Evolutionary conservation across 495 filamentous ascomycete genomes (phyloP).

Genomic region (Aspergillus sparsus): DNA sequence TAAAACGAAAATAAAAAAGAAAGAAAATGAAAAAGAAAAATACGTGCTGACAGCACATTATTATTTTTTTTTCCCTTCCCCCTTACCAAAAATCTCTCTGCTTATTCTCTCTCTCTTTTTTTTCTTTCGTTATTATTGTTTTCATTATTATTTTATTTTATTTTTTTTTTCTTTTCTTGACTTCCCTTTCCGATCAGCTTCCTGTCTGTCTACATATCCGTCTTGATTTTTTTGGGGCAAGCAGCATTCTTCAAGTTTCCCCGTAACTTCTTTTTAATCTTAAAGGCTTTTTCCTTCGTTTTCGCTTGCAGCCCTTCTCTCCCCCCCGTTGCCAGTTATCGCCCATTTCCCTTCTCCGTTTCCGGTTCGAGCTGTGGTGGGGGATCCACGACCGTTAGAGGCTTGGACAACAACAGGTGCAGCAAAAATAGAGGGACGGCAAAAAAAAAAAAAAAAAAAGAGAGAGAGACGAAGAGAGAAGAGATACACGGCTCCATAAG

Average conservation of each 20-base stretch:
- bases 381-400: slow-evolving; percentile 43
- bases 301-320: slow-evolving; percentile 26
- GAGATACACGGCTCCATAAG: slow-evolving; percentile 24
- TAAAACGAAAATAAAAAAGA: slow-evolving; percentile 8
- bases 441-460: slow-evolving; percentile 20
- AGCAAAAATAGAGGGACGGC: slow-evolving; percentile 17
- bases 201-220: slow-evolving; percentile 9
- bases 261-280: slow-evolving; percentile 16
- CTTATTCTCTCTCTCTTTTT: slow-evolving; percentile 4
- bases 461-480: slow-evolving; percentile 17
- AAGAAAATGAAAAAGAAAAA: slow-evolving; percentile 7
- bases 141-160: neutral
- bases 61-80: neutral
- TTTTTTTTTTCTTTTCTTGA: neutral
- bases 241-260: slow-evolving; percentile 15
- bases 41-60: neutral
- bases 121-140: slow-evolving; percentile 5
- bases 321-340: slow-evolving; percentile 28
- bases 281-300: slow-evolving; percentile 5
- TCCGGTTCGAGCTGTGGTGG: slow-evolving; percentile 44
- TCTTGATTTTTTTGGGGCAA: slow-evolving; percentile 5
- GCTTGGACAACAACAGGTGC: slow-evolving; percentile 19
- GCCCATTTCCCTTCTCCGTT: slow-evolving; percentile 32
- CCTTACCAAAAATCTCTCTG: neutral
- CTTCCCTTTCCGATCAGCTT: slow-evolving; percentile 12